phyloP scores from a whole-genome alignment of 768 basidiomycete genomes.

The Amanita exitialis region DNA sequence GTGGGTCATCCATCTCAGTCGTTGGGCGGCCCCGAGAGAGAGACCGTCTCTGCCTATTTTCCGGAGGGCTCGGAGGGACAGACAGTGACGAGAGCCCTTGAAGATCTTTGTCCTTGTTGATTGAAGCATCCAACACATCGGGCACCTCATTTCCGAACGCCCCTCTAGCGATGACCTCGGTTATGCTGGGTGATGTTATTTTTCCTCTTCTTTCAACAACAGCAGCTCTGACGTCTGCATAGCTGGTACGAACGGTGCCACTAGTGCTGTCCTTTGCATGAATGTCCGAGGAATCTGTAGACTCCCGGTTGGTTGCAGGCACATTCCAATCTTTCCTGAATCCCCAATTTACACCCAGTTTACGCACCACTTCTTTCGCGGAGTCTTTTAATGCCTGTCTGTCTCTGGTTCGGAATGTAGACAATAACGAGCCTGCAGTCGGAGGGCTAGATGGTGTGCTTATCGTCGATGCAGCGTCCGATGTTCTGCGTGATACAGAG shows the following conservation, averaged over 20 bases:
- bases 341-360: conserved; percentile 85
- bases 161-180: conserved; percentile 7
- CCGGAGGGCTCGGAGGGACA: conserved; percentile 1
- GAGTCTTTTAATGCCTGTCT: conserved; percentile 81
- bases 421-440: conserved; percentile 40
- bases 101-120: not conserved
- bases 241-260: conserved; percentile 43
- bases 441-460: conserved; percentile 34
- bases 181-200: conserved; percentile 1
- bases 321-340: conserved; percentile 42
- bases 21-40: conserved; percentile 20
- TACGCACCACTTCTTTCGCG: conserved; percentile 83
- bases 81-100: conserved; percentile 15
- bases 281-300: conserved; percentile 12
- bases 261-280: conserved; percentile 17
- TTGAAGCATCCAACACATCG: not conserved
- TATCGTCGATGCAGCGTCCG: conserved; percentile 16
- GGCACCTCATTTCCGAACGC: not conserved
- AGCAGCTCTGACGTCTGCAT: conserved; percentile 69
- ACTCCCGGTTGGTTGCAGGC: conserved; percentile 9
- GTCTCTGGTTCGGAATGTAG: conserved; percentile 74
- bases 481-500: conserved; percentile 22
- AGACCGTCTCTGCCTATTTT: not conserved
- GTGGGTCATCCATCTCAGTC: conserved; percentile 20
- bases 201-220: conserved; percentile 52